Evolutionary conservation across 2,329 filamentous ascomycete species (phyloP).

Genomic region (Epichloe sibirici): DNA sequence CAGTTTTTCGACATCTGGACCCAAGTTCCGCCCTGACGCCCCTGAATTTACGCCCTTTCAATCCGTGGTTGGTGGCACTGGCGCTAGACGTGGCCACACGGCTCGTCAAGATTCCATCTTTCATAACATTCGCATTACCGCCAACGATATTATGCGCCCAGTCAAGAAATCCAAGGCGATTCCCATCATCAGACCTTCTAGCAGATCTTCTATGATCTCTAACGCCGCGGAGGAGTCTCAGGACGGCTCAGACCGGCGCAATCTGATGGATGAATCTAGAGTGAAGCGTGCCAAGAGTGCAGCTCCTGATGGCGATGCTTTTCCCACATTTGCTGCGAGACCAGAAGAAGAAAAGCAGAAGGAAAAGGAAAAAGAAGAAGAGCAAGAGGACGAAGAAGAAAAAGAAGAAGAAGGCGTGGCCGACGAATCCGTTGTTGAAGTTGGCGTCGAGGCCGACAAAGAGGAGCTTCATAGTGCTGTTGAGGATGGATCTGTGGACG

Average conservation of each 20-base stretch:
- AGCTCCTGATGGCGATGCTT: constrained; percentile 55
- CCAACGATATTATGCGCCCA: constrained; percentile 51
- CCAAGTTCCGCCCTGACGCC: constrained; percentile 64
- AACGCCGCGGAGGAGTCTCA: constrained; percentile 11
- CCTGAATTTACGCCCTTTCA: constrained; percentile 59
- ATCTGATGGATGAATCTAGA: constrained; percentile 49
- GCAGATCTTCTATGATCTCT: constrained; percentile 28
- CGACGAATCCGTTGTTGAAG: background rate
- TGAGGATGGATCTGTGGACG: constrained; percentile 20
- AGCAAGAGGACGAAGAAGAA: constrained; percentile 8
- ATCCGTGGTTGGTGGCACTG: constrained; percentile 30
- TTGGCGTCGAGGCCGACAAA: background rate
- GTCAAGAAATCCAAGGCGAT: constrained; percentile 69
- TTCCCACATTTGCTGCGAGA: constrained; percentile 60
- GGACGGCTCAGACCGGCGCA: constrained; percentile 39
- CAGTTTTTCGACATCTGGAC: constrained; percentile 54
- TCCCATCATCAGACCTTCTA: constrained; percentile 61
- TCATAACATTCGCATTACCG: constrained; percentile 51
- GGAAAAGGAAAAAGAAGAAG: constrained; percentile 7
- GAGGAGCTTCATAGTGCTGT: background rate
- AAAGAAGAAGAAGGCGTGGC: no score
- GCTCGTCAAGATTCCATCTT: constrained; percentile 47
- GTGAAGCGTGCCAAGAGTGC: constrained; percentile 62
- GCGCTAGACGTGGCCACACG: constrained; percentile 34
- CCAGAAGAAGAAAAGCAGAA: constrained; percentile 14